Evolutionary conservation across 2,329 filamentous ascomycete genomes (phyloP).

Genomic region (Epichloe brachyelytri): DNA sequence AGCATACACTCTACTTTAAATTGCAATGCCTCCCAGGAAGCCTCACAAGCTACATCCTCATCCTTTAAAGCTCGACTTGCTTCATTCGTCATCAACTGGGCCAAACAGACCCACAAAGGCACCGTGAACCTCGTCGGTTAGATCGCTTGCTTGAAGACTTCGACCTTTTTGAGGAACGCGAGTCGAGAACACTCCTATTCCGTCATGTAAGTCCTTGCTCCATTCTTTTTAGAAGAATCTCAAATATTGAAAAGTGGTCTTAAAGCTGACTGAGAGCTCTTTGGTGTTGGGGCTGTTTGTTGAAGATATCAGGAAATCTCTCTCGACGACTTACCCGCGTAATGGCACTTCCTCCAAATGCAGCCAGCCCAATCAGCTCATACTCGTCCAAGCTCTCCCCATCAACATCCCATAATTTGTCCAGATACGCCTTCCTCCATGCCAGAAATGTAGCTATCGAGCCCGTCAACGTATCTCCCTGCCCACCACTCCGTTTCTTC

Average conservation of each 20-base stretch:
- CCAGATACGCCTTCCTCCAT: conserved; percentile 79
- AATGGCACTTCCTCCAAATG: conserved; percentile 75
- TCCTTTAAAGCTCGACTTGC: conserved; percentile 20
- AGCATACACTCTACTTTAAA: no score
- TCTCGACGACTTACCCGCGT: conserved; percentile 51
- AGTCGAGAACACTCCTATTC: conserved; percentile 64
- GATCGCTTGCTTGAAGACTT: conserved; percentile 80
- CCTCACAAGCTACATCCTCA: neutral
- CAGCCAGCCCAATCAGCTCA: conserved; percentile 62
- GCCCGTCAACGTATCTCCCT: conserved; percentile 91
- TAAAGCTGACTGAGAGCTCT: no score
- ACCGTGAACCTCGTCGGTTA: conserved; percentile 78
- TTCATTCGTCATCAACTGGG: conserved; percentile 40
- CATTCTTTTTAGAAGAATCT: no score
- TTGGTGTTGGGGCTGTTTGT: no score
- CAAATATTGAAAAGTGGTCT: no score
- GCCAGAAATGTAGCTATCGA: conserved; percentile 77
- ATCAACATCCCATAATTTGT: conserved; percentile 59
- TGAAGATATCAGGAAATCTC: no score
- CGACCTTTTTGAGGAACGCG: conserved; percentile 75
- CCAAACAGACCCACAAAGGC: conserved; percentile 75
- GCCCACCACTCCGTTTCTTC: conserved; percentile 80
- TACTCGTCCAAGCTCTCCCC: conserved; percentile 32
- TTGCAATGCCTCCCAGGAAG: neutral
- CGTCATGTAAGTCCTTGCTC: neutral